Conservation (phyloP, 257 asterid genomes). For the Solanum rostratum region DNA sequence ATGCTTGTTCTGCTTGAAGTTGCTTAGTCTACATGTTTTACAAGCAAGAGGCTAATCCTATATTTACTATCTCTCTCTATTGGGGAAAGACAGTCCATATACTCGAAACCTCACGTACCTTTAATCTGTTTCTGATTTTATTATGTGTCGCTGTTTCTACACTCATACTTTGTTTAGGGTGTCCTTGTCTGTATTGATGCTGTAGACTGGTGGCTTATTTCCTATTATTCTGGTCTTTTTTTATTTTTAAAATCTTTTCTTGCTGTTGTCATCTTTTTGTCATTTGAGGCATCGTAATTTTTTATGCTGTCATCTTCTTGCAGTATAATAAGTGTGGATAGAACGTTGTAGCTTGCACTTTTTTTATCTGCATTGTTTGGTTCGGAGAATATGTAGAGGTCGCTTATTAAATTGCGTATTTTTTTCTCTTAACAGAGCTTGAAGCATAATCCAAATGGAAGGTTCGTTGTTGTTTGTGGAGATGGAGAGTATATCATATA, state of each 20-base stretch:
- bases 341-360: background rate
- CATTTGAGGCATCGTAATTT: background rate
- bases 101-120: background rate
- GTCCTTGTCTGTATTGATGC: background rate
- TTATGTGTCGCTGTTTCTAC: background rate
- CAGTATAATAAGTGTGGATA: background rate
- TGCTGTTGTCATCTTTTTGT: background rate
- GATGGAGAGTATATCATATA: slow-evolving; percentile 95
- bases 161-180: background rate
- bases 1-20: background rate
- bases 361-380: background rate
- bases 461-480: slow-evolving; percentile 98
- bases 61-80: background rate
- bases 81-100: background rate
- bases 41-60: background rate
- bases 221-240: background rate
- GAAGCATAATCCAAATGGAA: slow-evolving; percentile 97
- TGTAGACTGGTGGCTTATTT: background rate
- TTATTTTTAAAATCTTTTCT: background rate
- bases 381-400: background rate
- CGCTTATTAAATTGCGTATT: background rate
- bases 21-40: background rate
- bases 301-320: background rate
- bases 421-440: slow-evolving; percentile 43
- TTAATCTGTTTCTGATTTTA: background rate